These are phyloP conservation scores for Aspergillus ustus DNA, from an alignment of 2,329 filamentous ascomycete species.

Conservation along the genomic window DNA sequence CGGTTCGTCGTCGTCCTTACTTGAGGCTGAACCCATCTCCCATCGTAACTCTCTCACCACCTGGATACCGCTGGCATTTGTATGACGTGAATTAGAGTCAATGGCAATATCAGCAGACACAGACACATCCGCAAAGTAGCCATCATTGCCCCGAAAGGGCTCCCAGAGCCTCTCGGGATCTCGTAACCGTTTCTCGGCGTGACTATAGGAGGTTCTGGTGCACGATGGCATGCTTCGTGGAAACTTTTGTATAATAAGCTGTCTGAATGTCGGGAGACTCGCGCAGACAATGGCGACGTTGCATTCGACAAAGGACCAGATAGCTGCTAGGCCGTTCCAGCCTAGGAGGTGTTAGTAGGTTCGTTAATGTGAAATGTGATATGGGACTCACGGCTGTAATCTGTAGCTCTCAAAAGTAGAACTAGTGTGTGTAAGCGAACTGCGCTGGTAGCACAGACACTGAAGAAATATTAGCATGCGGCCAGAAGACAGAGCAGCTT, in stretches of 20 bases:
- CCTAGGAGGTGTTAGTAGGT: slow-evolving; percentile 1
- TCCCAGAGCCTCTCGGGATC: background rate
- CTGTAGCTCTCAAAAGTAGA: slow-evolving; percentile 17
- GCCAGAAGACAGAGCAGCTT: background rate
- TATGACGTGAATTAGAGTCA: background rate
- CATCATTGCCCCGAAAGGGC: slow-evolving; percentile 24
- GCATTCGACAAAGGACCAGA: slow-evolving; percentile 38
- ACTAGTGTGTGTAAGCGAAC: slow-evolving; percentile 29
- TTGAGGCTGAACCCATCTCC: slow-evolving; percentile 21
- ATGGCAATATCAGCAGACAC: slow-evolving; percentile 15
- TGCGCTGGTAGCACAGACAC: slow-evolving; percentile 35
- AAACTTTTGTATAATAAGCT: slow-evolving; percentile 31
- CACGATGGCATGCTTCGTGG: slow-evolving; percentile 28
- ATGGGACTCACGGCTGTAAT: slow-evolving; percentile 28
- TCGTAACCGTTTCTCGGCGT: slow-evolving; percentile 18
- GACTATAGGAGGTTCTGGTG: slow-evolving; percentile 20
- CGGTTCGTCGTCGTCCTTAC: background rate
- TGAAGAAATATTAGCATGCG: slow-evolving; percentile 12
- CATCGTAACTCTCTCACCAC: slow-evolving; percentile 34
- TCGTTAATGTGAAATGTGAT: background rate
- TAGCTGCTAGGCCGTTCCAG: slow-evolving; percentile 29
- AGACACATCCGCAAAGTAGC: slow-evolving; percentile 23
- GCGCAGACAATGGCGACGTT: slow-evolving; percentile 40
- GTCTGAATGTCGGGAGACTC: slow-evolving; percentile 33
- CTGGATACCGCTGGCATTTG: slow-evolving; percentile 30